phyloP scores from a whole-genome alignment of 176 grass and related monocot species.

The Tillandsia fasciculata region DNA sequence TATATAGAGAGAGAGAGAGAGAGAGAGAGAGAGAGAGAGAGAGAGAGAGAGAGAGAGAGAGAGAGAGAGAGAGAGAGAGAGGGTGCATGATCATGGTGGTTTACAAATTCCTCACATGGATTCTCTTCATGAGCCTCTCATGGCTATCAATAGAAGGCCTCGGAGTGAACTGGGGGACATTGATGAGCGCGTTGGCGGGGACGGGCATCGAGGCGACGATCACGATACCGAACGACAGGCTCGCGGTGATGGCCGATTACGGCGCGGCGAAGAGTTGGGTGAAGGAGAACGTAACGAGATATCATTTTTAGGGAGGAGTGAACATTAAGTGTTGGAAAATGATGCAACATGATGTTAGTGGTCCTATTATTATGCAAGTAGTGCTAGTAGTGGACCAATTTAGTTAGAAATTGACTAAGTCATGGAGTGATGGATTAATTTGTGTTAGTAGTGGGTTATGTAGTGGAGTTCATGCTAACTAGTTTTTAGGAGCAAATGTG shows the following conservation, averaged over 20 bases:
- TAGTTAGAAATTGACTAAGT: too few relatives aligned
- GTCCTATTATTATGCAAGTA: too few relatives aligned
- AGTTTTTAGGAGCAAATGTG: too few relatives aligned
- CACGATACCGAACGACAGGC: constrained; percentile 59
- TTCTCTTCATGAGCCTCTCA: background rate
- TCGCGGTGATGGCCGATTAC: constrained; percentile 40
- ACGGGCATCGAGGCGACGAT: constrained; percentile 71
- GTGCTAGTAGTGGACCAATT: too few relatives aligned
- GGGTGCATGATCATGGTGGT: background rate
- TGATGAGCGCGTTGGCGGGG: constrained; percentile 39
- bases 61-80: too few relatives aligned
- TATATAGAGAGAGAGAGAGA: too few relatives aligned
- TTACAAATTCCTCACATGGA: background rate
- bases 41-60: too few relatives aligned
- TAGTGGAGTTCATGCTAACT: too few relatives aligned
- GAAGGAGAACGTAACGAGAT: constrained; percentile 48
- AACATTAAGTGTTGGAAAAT: constrained; percentile 64
- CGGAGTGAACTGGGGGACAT: constrained; percentile 81
- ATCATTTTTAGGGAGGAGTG: constrained; percentile 53
- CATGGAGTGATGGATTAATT: too few relatives aligned
- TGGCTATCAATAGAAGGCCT: constrained; percentile 4
- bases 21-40: too few relatives aligned
- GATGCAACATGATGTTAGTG: too few relatives aligned
- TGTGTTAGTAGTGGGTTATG: too few relatives aligned
- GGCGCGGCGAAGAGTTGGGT: constrained; percentile 42